A percentile compares a stretch with the other conserved stretches of the same genome.
These are phyloP conservation scores for Phytopythium aichiense DNA, from an alignment of 352 stramenopile species.

Conservation along the genomic window DNA sequence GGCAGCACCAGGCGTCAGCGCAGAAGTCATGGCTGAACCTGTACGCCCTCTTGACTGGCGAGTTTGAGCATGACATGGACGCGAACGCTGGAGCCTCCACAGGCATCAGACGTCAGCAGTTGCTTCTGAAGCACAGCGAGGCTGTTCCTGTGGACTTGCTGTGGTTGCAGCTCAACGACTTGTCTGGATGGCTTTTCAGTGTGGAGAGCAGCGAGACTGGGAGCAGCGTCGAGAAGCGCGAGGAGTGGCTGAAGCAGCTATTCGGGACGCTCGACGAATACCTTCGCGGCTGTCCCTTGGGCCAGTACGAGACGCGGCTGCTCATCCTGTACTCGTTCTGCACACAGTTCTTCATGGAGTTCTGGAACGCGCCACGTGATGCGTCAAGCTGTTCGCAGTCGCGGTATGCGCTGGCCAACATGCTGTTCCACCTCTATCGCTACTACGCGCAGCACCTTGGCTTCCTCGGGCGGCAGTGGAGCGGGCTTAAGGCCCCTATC, in stretches of 20 bases:
- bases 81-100: background rate
- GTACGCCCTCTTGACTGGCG: slow-evolving; percentile 82
- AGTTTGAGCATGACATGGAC: slow-evolving; percentile 52
- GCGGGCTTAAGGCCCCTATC: slow-evolving; percentile 90
- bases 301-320: slow-evolving; percentile 90
- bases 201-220: slow-evolving; percentile 1
- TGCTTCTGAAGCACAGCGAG: slow-evolving; percentile 4
- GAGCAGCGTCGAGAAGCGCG: slow-evolving; percentile 24
- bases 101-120: too few species aligned
- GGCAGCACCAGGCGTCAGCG: slow-evolving; percentile 61
- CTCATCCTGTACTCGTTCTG: slow-evolving; percentile 89
- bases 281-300: slow-evolving; percentile 83
- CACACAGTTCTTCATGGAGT: slow-evolving; percentile 78
- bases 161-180: slow-evolving; percentile 63
- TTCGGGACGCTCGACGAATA: slow-evolving; percentile 92
- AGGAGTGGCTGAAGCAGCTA: slow-evolving; percentile 69
- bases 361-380: slow-evolving; percentile 23
- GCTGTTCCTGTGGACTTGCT: slow-evolving; percentile 24
- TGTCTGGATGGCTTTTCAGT: slow-evolving; percentile 63
- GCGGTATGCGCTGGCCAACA: slow-evolving; percentile 69
- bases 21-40: slow-evolving; percentile 88
- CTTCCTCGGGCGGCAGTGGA: slow-evolving; percentile 80
- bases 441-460: slow-evolving; percentile 94
- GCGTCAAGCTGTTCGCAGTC: slow-evolving; percentile 12
- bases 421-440: slow-evolving; percentile 91